Evolutionary conservation across 441 rosid species (phyloP).

Genomic region (Viola pubescens): DNA sequence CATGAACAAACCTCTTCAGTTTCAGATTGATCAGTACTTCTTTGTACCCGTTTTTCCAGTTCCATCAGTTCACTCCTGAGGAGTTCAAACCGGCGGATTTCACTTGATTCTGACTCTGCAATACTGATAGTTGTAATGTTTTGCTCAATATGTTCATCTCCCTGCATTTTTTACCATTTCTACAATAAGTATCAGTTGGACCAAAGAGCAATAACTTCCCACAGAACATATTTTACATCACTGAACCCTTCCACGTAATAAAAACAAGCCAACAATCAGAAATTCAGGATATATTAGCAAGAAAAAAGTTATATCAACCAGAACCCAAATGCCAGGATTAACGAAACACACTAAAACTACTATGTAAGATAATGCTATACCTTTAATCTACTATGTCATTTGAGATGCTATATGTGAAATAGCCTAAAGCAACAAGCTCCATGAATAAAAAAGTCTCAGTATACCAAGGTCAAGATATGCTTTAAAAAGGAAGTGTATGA

Average conservation of each 20-base stretch:
- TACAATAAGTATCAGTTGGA: conserved; percentile 17
- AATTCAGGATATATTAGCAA: too few relatives aligned
- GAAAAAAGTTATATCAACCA: too few relatives aligned
- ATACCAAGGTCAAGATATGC: not conserved
- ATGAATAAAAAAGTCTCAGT: too few relatives aligned
- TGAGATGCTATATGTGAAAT: too few relatives aligned
- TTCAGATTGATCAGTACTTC: conserved; percentile 57
- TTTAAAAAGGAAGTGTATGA: conserved; percentile 5
- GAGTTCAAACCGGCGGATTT: conserved; percentile 71
- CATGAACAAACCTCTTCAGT: conserved; percentile 50
- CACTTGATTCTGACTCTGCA: conserved; percentile 48
- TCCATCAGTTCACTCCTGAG: conserved; percentile 85
- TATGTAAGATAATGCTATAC: too few relatives aligned
- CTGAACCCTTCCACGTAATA: too few relatives aligned
- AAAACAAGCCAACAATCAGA: too few relatives aligned
- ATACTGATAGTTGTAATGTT: conserved; percentile 26
- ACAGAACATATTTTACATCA: too few relatives aligned
- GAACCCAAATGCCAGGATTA: too few relatives aligned
- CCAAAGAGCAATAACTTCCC: conserved; percentile 6
- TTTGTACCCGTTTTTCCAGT: conserved; percentile 85
- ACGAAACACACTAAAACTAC: too few relatives aligned
- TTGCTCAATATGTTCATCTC: conserved; percentile 30
- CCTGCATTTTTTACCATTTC: conserved; percentile 40
- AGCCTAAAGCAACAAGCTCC: too few relatives aligned
- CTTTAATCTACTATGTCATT: too few relatives aligned